phyloP scores from a whole-genome alignment of 2,329 filamentous ascomycete genomes.

The Trichoderma brevicompactum region DNA sequence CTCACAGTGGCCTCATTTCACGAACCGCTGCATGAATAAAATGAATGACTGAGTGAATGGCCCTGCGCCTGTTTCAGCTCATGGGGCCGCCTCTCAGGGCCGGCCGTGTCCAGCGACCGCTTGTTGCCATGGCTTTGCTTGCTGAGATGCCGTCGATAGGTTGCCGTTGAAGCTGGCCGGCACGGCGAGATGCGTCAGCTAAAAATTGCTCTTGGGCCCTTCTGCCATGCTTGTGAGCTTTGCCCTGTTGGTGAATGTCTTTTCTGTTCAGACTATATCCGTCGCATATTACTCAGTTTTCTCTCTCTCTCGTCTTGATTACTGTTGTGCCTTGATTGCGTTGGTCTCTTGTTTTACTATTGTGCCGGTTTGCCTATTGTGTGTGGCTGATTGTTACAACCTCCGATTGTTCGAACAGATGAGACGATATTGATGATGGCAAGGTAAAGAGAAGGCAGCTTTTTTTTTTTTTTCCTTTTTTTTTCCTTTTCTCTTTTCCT shows the following conservation, averaged over 20 bases:
- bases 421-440: slow-evolving; percentile 19
- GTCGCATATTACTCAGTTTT: slow-evolving; percentile 5
- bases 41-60: neutral
- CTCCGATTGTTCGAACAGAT: slow-evolving; percentile 12
- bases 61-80: slow-evolving; percentile 19
- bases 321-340: neutral
- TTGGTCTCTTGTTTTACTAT: slow-evolving; percentile 9
- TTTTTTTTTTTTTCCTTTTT: neutral
- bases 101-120: slow-evolving; percentile 7
- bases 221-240: neutral
- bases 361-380: slow-evolving; percentile 30
- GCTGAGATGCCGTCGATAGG: slow-evolving; percentile 15
- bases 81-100: slow-evolving; percentile 6
- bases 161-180: slow-evolving; percentile 20
- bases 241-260: neutral
- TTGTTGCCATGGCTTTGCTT: slow-evolving; percentile 5
- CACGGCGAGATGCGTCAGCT: slow-evolving; percentile 16
- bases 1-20: neutral
- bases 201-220: neutral
- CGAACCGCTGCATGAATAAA: slow-evolving; percentile 4
- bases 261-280: neutral
- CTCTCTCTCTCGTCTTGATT: neutral
- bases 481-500: neutral
- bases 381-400: slow-evolving; percentile 18
- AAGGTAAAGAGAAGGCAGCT: slow-evolving; percentile 19